Conservation (phyloP, 1,284 basidiomycete species). For the Puccinia hordei region DNA sequence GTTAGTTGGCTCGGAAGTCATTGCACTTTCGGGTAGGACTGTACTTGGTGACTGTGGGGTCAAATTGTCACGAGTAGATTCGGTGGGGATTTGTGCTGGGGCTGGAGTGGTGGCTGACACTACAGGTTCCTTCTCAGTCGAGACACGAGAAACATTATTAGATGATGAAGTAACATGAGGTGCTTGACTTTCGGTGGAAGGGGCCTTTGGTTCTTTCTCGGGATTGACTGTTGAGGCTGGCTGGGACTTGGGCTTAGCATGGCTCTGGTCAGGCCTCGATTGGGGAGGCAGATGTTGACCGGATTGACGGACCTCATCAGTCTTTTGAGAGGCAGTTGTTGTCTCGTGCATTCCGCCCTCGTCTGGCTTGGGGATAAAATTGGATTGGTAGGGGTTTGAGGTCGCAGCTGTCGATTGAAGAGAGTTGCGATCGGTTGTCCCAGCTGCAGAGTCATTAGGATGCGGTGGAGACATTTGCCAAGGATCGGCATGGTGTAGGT, state of each 20-base stretch:
- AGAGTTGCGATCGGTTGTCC: neutral
- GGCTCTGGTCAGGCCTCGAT: neutral
- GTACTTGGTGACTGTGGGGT: slow-evolving; percentile 1
- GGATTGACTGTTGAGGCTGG: slow-evolving; percentile 13
- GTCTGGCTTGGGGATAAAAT: neutral
- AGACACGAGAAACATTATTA: neutral
- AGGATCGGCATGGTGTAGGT: slow-evolving; percentile 20
- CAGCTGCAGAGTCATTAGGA: slow-evolving; percentile 6
- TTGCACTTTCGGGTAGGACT: neutral
- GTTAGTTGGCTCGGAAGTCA: neutral
- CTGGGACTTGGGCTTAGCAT: slow-evolving; percentile 8
- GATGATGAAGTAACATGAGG: neutral
- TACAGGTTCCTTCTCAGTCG: slow-evolving; percentile 6
- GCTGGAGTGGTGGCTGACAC: neutral
- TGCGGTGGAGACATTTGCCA: slow-evolving; percentile 32
- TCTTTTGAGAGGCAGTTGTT: neutral
- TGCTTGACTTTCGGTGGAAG: neutral
- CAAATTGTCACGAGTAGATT: neutral
- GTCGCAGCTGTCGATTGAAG: neutral
- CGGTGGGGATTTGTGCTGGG: neutral
- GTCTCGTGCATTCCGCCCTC: neutral
- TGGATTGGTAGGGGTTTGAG: slow-evolving; percentile 11
- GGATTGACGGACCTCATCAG: slow-evolving; percentile 26
- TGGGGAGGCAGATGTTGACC: slow-evolving; percentile 17
- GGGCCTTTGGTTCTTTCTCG: slow-evolving; percentile 13